Percentiles rank a stretch among this genome's conserved stretches.
These are phyloP conservation scores for Daldinia grandis DNA, from an alignment of 495 filamentous ascomycete species.

Conservation along the genomic window DNA sequence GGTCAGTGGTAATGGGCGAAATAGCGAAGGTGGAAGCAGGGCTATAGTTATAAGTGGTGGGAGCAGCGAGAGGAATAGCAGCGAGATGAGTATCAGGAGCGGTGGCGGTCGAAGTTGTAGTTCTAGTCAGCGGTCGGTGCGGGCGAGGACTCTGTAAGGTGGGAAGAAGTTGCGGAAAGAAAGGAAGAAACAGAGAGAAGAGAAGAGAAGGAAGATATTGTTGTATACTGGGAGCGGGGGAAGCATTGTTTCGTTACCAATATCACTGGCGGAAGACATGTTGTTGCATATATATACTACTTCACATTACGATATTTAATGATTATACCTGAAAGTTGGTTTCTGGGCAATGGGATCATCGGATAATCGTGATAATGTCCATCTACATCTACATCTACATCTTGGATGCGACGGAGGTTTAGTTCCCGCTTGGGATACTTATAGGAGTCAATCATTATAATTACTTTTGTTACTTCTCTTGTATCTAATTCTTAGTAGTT, in stretches of 20 bases:
- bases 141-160: conserved; percentile 27
- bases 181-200: neutral
- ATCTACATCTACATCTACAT: too few species aligned
- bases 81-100: neutral
- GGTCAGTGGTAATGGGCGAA: neutral
- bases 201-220: neutral
- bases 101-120: neutral
- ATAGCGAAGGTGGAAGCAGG: neutral
- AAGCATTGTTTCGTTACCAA: neutral
- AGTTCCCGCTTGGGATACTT: conserved; percentile 29
- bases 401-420: neutral
- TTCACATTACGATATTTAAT: conserved; percentile 25
- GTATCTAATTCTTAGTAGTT: neutral
- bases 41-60: neutral
- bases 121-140: conserved; percentile 5
- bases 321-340: neutral
- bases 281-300: conserved; percentile 21
- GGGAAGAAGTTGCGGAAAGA: too few species aligned
- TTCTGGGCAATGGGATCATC: neutral
- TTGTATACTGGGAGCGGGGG: neutral
- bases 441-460: neutral
- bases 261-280: neutral
- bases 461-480: neutral
- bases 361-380: too few species aligned
- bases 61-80: too few species aligned